These are phyloP conservation scores for Ganoderma leucocontextum DNA, from an alignment of 1,284 basidiomycete species.

Conservation along the genomic window DNA sequence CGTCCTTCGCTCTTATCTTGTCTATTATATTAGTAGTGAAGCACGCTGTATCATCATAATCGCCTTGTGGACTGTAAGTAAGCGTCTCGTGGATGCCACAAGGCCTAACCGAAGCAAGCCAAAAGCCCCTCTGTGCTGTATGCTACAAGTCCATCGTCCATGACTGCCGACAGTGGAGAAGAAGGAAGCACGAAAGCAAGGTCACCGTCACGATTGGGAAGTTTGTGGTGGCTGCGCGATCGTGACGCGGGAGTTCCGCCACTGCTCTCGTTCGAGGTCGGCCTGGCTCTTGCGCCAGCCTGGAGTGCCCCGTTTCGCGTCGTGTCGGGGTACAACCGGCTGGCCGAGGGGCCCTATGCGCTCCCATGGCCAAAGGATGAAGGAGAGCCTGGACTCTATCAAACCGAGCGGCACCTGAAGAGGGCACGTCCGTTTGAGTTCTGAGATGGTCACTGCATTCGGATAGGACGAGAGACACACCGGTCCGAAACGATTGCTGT, in stretches of 20 bases:
- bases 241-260: slow-evolving; percentile 54
- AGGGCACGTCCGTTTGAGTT: not conserved
- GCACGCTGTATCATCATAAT: slow-evolving; percentile 37
- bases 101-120: slow-evolving; percentile 1
- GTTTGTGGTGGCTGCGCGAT: slow-evolving; percentile 18
- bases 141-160: not conserved
- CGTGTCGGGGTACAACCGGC: slow-evolving; percentile 37
- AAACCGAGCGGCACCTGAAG: slow-evolving; percentile 66
- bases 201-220: not conserved
- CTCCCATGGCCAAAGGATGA: slow-evolving; percentile 68
- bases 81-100: not conserved
- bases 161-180: not conserved
- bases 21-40: slow-evolving; percentile 31
- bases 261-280: slow-evolving; percentile 54
- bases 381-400: slow-evolving; percentile 66
- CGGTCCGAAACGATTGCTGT: slow-evolving; percentile 79
- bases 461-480: slow-evolving; percentile 47
- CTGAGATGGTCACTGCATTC: not conserved
- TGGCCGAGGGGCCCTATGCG: slow-evolving; percentile 56
- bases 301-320: slow-evolving; percentile 42
- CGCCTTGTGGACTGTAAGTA: slow-evolving; percentile 29
- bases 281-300: slow-evolving; percentile 55
- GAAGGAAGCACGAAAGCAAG: not conserved
- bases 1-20: slow-evolving; percentile 20
- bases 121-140: slow-evolving; percentile 4